Conservation (phyloP, 139 green algal genomes). For the Parachlorella kessleri region DNA sequence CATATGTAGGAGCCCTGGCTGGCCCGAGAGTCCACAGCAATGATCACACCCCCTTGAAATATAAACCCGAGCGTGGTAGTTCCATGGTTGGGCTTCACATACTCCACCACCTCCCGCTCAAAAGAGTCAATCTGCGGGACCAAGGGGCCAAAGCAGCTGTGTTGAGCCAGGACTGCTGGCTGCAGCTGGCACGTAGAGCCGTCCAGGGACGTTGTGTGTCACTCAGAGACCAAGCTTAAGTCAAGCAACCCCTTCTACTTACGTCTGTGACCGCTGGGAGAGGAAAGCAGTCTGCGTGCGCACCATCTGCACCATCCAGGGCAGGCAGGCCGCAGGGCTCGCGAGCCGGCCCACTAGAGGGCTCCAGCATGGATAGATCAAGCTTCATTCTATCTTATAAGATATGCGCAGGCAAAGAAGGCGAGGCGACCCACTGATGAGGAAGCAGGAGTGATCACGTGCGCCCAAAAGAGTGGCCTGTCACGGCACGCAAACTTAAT, state of each 20-base stretch:
- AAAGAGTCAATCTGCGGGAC: slow-evolving; percentile 90
- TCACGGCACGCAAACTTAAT: too few relatives aligned
- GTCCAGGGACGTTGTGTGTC: not conserved
- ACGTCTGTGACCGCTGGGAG: slow-evolving; percentile 25
- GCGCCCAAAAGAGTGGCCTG: too few relatives aligned
- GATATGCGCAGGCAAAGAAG: too few relatives aligned
- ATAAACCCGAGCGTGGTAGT: slow-evolving; percentile 99
- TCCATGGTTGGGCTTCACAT: slow-evolving; percentile 97
- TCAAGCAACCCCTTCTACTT: not conserved
- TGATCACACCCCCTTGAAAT: slow-evolving; percentile 95
- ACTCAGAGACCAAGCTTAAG: not conserved
- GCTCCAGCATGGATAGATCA: not conserved
- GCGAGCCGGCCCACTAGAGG: not conserved
- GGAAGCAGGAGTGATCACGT: too few relatives aligned
- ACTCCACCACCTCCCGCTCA: slow-evolving; percentile 90
- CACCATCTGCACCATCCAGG: not conserved
- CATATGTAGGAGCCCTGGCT: slow-evolving; percentile 98
- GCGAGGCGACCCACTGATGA: too few relatives aligned
- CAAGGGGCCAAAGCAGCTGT: not conserved
- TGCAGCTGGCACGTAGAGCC: too few relatives aligned
- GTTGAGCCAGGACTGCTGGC: not conserved
- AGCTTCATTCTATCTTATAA: too few relatives aligned
- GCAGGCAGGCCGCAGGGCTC: slow-evolving; percentile 14
- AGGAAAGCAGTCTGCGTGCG: slow-evolving; percentile 17
- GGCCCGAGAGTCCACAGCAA: slow-evolving; percentile 97